Conservation (phyloP, 2,329 filamentous ascomycete species). For the Cladosporium sp. region DNA sequence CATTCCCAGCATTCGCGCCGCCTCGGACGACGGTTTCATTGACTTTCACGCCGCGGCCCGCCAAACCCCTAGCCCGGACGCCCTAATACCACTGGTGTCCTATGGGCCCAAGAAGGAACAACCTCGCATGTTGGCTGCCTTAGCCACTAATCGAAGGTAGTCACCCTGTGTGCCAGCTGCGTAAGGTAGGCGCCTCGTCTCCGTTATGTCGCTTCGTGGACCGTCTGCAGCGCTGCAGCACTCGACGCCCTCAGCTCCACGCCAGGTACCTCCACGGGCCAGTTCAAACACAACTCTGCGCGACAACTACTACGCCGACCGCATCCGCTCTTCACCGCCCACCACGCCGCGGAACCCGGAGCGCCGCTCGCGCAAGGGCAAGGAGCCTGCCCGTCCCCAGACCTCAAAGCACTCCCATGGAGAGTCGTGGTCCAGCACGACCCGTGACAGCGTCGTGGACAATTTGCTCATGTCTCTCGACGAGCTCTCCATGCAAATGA, state of each 20-base stretch:
- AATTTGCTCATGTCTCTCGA: constrained; percentile 95
- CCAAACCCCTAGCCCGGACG: neutral
- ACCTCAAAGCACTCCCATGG: constrained; percentile 65
- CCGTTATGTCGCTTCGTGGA: constrained; percentile 1
- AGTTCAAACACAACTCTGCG: constrained; percentile 5
- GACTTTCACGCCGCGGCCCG: neutral
- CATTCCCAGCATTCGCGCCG: too few species aligned
- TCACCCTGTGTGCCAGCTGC: neutral
- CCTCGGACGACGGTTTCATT: neutral
- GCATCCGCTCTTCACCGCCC: neutral
- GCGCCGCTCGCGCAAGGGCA: constrained; percentile 9
- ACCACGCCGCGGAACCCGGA: neutral
- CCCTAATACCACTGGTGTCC: constrained; percentile 5
- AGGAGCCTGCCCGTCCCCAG: constrained; percentile 2
- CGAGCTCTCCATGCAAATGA: constrained; percentile 55
- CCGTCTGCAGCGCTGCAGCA: constrained; percentile 10
- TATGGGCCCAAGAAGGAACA: constrained; percentile 2
- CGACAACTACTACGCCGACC: constrained; percentile 10
- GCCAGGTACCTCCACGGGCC: neutral
- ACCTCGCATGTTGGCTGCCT: neutral
- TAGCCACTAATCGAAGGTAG: neutral
- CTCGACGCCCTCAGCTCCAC: neutral
- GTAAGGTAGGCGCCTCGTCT: neutral
- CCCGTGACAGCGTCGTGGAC: constrained; percentile 86
- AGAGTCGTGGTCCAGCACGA: constrained; percentile 73